Percentiles rank a stretch among this genome's conserved stretches.
Evolutionary conservation across 106 monocot genomes (phyloP).

Genomic region (Narthecium ossifragum): DNA sequence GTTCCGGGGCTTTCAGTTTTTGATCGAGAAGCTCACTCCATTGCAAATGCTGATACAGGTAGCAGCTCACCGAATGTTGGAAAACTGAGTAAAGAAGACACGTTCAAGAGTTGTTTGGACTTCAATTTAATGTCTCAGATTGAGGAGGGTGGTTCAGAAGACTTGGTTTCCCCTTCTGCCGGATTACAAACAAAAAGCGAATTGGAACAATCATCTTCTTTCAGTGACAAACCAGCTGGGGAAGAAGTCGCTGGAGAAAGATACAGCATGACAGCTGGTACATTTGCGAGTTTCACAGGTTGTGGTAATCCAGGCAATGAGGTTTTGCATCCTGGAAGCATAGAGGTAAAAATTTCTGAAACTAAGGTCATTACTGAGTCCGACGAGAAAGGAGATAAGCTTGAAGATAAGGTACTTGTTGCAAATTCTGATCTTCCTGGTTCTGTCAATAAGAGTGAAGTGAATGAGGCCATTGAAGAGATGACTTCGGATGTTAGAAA

Average conservation of each 20-base stretch:
- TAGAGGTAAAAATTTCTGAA: conserved; percentile 6
- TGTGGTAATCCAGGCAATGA: background rate
- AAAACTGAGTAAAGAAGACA: conserved; percentile 36
- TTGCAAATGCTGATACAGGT: background rate
- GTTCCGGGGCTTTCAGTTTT: conserved; percentile 4
- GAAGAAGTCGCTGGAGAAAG: conserved; percentile 4
- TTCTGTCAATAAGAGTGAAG: conserved; percentile 1
- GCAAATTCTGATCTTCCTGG: conserved; percentile 10
- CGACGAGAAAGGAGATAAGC: conserved; percentile 5
- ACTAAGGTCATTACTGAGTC: conserved; percentile 1
- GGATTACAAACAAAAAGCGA: conserved; percentile 10
- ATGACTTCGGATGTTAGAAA: conserved; percentile 9
- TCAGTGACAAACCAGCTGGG: conserved; percentile 3
- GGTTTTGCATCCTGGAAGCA: conserved; percentile 6
- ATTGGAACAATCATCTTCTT: conserved; percentile 24
- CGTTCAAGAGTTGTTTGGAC: conserved; percentile 72
- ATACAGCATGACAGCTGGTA: conserved; percentile 1
- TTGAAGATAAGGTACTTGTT: conserved; percentile 3
- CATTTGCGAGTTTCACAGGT: background rate
- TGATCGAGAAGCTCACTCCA: conserved; percentile 13
- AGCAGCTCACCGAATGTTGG: conserved; percentile 12
- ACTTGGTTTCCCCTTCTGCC: conserved; percentile 6
- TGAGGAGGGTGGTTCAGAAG: conserved; percentile 27
- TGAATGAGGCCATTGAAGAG: conserved; percentile 3
- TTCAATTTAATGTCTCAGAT: conserved; percentile 25